These are phyloP conservation scores for Fusarium sp. DNA, from an alignment of 2,329 filamentous ascomycete genomes.

Conservation along the genomic window DNA sequence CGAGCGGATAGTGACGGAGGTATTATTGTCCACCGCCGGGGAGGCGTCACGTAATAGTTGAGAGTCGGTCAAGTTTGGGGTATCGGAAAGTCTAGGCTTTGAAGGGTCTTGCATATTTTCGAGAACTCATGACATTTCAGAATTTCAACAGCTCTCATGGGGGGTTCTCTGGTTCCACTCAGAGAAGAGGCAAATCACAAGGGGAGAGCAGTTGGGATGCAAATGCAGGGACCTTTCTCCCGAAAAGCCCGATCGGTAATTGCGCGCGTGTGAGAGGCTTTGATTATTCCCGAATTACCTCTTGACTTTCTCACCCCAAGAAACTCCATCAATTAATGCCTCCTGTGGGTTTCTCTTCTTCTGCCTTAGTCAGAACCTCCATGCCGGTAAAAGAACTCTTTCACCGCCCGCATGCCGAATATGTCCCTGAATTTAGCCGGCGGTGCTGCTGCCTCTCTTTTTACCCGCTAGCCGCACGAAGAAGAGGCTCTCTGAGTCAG, in stretches of 20 bases:
- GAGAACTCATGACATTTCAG: background rate
- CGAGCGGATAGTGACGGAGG: background rate
- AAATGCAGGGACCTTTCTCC: conserved; percentile 36
- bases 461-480: conserved; percentile 10
- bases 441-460: background rate
- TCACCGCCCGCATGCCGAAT: conserved; percentile 2
- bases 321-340: conserved; percentile 12
- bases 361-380: background rate
- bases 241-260: conserved; percentile 36
- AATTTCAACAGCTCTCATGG: background rate
- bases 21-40: too few relatives aligned
- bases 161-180: background rate
- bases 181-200: background rate
- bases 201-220: conserved; percentile 9
- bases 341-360: background rate
- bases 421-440: conserved; percentile 29
- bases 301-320: background rate
- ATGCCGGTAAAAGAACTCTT: conserved; percentile 5
- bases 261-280: conserved; percentile 20
- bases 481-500: conserved; percentile 28
- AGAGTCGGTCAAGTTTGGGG: background rate
- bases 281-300: conserved; percentile 16
- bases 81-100: background rate
- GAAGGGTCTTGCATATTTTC: background rate
- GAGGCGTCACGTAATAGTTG: background rate